Percentiles rank a stretch among this genome's conserved stretches.
These are phyloP conservation scores for Rutidosis leptorrhynchoides DNA, from an alignment of 129 eudicot genomes.

Conservation along the genomic window DNA sequence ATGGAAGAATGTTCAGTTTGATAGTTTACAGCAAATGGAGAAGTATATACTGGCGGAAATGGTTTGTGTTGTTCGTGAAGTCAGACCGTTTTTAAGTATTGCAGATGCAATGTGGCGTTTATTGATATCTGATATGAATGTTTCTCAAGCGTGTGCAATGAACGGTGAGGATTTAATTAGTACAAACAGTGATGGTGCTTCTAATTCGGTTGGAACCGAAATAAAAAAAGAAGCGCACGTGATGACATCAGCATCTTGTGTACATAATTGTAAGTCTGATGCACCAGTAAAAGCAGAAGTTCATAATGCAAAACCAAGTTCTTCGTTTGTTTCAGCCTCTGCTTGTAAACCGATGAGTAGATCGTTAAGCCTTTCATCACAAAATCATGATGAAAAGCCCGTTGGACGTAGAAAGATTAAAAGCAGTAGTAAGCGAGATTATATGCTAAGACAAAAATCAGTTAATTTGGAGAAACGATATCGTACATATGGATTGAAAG, in stretches of 20 bases:
- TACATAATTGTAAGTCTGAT: constrained; percentile 32
- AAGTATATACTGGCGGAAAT: constrained; percentile 72
- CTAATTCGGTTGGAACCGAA: constrained; percentile 35
- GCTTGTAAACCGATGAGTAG: constrained; percentile 30
- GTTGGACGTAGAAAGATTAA: constrained; percentile 53
- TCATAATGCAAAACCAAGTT: constrained; percentile 31
- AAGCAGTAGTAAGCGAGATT: constrained; percentile 67
- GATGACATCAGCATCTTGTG: constrained; percentile 30
- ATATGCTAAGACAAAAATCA: constrained; percentile 68
- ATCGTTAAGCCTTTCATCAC: constrained; percentile 45
- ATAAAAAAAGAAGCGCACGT: constrained; percentile 33
- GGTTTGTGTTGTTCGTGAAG: constrained; percentile 72
- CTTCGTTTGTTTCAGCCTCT: constrained; percentile 28
- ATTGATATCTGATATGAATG: constrained; percentile 85
- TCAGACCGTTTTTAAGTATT: constrained; percentile 70
- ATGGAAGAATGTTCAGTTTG: constrained; percentile 53
- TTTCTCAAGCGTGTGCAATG: constrained; percentile 76
- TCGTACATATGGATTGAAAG: constrained; percentile 67
- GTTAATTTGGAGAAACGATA: constrained; percentile 70
- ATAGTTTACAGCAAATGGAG: constrained; percentile 66
- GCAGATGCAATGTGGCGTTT: constrained; percentile 97
- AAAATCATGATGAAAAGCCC: constrained; percentile 54
- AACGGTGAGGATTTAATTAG: constrained; percentile 46
- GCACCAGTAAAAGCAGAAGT: constrained; percentile 27
- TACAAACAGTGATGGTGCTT: constrained; percentile 35